phyloP scores from a whole-genome alignment of 2,329 filamentous ascomycete species.

The Pleochaeta shiraiana region DNA sequence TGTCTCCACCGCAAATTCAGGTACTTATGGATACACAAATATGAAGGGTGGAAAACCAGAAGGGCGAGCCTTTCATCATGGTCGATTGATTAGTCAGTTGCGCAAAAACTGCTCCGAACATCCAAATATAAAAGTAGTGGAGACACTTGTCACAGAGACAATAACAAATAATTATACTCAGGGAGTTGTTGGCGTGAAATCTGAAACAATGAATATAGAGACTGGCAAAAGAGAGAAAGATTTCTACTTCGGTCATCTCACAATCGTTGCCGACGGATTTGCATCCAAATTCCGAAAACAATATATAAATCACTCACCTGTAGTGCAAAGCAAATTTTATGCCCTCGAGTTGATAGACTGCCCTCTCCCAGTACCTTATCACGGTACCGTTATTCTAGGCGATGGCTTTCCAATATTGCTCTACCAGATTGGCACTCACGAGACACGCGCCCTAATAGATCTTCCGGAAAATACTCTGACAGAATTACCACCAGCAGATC shows the following conservation, averaged over 20 bases:
- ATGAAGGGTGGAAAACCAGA: conserved; percentile 29
- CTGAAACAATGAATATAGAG: conserved; percentile 37
- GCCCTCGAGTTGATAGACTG: conserved; percentile 83
- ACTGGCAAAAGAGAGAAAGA: conserved; percentile 39
- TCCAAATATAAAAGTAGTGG: conserved; percentile 72
- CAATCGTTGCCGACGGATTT: conserved; percentile 83
- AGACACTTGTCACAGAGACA: conserved; percentile 63
- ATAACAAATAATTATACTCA: conserved; percentile 45
- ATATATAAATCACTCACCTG: conserved; percentile 41
- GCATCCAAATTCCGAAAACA: conserved; percentile 76
- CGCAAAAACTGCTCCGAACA: conserved; percentile 51
- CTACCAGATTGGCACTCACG: conserved; percentile 91
- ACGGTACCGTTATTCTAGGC: conserved; percentile 76
- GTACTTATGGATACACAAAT: conserved; percentile 14
- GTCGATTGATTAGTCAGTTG: conserved; percentile 70
- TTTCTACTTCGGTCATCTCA: conserved; percentile 73
- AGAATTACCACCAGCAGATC: conserved; percentile 52
- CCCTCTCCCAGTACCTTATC: conserved; percentile 47
- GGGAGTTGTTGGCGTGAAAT: conserved; percentile 67
- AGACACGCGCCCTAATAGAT: conserved; percentile 79
- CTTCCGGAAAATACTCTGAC: conserved; percentile 57
- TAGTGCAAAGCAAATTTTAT: conserved; percentile 74
- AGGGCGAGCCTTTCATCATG: conserved; percentile 80
- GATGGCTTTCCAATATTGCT: conserved; percentile 61
- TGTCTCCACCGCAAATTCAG: conserved; percentile 13